Base-by-base conservation (phyloP, 2,329 filamentous ascomycete species). In the Aspergillus pseudotamarii region DNA sequence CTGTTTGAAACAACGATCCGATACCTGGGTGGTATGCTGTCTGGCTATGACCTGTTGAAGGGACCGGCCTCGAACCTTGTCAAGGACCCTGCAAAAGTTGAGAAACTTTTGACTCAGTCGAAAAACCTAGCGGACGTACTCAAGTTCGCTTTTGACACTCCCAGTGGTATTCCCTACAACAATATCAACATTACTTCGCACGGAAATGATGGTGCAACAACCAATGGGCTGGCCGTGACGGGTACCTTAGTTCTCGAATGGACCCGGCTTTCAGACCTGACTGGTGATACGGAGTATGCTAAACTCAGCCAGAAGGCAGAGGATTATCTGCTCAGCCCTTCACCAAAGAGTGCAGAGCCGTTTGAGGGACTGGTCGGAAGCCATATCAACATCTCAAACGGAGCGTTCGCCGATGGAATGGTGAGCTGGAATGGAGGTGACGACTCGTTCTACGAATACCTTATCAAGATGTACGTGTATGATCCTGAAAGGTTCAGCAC, bases 1-100 rank as follows among this genome's bases (percentile, higher is more conserved):
- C 78, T 97, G 9, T 97, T 97, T 71, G 93, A 97, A 78, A 96
- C 92, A 0, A 97, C 92, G 0, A 96, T 97, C 72, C 89, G 93
- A 32, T 96, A 96, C 71, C 80, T 97, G 1, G 93, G 87, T 11
- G 93, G 93, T 19, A 83, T 97, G 70, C 74, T 97, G 10, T 91
- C 93, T 2, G 91, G 89, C 5, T 84, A 84, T 68, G 83, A 84
- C 64, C 83, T 97, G 56, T 80, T 96, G 54, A 89, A 81, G 1
- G 91, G 91, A 0, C 90, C 90, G 1, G 82, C 89, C 21, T 79
- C 82, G 19, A 67, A 83, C 36, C 78, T 89, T 16, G 82, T 83
- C 53, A 72, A 77, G 10, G 79, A 85, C 69, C 72, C 66, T 66
- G 71, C 73, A 6, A 82, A 84, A 5, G 83, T 93, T 1, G 80